A percentile compares a stretch with the other conserved stretches of the same genome.
Evolutionary conservation across 805 yeast genomes (phyloP).

Genomic region (Wickerhamomyces xylosicus): DNA sequence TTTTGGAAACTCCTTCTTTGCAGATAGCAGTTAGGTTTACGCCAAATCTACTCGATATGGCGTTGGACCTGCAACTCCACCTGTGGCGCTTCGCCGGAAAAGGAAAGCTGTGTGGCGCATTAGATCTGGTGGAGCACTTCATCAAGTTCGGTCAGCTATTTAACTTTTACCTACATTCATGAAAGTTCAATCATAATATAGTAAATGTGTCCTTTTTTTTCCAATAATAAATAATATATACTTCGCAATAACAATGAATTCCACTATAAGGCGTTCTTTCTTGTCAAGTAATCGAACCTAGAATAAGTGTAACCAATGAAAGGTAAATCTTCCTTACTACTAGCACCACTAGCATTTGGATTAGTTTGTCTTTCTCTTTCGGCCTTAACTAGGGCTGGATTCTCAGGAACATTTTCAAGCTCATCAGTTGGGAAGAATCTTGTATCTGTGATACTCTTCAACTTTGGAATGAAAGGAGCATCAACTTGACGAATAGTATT

Average conservation of each 20-base stretch:
- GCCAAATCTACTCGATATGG: no score
- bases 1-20: no score
- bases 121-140: no score
- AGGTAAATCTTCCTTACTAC: constrained; percentile 78
- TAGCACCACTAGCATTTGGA: constrained; percentile 27
- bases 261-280: constrained; percentile 44
- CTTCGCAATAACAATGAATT: constrained; percentile 15
- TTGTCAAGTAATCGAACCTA: constrained; percentile 84
- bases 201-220: no score
- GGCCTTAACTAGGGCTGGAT: constrained; percentile 63
- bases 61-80: no score
- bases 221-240: constrained; percentile 17
- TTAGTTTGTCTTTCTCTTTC: constrained; percentile 49
- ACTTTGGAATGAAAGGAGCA: constrained; percentile 94
- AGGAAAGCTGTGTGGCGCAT: no score
- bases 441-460: constrained; percentile 89
- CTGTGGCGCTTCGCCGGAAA: no score
- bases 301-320: constrained; percentile 96
- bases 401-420: constrained; percentile 87
- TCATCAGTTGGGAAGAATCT: constrained; percentile 98
- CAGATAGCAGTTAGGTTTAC: no score
- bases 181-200: no score
- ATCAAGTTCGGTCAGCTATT: no score
- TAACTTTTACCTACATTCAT: no score
- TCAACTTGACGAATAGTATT: constrained; percentile 52